Evolutionary conservation across 306 rosid species (phyloP).

Genomic region (Cucurbita maxima): DNA sequence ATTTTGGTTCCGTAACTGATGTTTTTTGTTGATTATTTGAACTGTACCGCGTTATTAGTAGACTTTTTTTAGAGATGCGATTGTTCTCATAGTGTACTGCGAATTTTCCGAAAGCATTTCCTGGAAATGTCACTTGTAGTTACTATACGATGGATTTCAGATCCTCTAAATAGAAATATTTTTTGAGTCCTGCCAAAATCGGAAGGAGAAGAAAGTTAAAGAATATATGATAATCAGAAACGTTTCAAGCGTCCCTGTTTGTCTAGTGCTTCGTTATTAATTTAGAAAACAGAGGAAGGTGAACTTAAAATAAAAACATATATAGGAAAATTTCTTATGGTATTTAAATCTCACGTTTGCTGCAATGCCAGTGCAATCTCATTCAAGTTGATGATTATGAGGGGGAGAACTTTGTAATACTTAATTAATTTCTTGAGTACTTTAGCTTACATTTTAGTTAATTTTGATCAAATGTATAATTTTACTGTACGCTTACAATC

Average conservation of each 20-base stretch:
- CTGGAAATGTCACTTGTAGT: background rate
- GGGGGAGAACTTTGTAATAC: background rate
- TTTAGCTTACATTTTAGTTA: background rate
- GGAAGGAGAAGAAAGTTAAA: background rate
- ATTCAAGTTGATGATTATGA: background rate
- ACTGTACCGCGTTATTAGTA: background rate
- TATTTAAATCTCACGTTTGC: background rate
- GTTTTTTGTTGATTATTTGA: background rate
- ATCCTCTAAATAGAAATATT: background rate
- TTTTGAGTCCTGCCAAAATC: background rate
- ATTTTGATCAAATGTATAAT: background rate
- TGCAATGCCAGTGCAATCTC: background rate
- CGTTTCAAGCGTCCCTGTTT: background rate
- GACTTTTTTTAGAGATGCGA: background rate
- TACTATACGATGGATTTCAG: background rate
- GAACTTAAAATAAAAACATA: background rate
- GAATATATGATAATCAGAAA: background rate
- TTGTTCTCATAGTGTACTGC: background rate
- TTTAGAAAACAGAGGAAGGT: background rate
- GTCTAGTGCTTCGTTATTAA: background rate
- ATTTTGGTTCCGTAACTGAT: background rate
- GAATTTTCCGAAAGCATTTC: background rate
- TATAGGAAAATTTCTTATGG: background rate
- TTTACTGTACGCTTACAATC: background rate
- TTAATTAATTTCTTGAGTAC: background rate